Conservation (phyloP, 2,329 filamentous ascomycete species). For the Fusarium pseudoanthophilum region DNA sequence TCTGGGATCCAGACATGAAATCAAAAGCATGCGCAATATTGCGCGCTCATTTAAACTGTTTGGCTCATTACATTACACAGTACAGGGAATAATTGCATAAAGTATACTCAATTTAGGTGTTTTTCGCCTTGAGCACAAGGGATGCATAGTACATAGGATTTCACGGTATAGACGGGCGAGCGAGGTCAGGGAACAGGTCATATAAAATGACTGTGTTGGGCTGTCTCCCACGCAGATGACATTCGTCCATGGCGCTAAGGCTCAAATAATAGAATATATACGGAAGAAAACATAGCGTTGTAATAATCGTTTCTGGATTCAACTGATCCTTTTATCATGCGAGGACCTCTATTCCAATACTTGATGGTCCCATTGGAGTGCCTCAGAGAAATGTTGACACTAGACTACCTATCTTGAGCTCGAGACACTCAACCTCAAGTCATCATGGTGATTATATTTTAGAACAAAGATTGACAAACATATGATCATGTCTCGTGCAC, state of each 20-base stretch:
- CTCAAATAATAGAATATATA: conserved; percentile 8
- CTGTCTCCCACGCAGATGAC: not conserved
- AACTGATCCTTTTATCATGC: not conserved
- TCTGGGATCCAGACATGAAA: not conserved
- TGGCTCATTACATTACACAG: conserved; percentile 12
- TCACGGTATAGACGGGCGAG: conserved; percentile 7
- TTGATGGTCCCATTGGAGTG: not conserved
- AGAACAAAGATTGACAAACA: not conserved
- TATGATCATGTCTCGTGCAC: not conserved
- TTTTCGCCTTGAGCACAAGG: not conserved
- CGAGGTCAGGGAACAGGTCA: not conserved
- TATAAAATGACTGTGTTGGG: not conserved
- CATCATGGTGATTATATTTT: not conserved
- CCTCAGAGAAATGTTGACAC: not conserved
- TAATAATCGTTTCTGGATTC: not conserved
- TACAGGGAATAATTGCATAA: conserved; percentile 6
- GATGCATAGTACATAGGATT: not conserved
- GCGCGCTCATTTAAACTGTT: conserved; percentile 7
- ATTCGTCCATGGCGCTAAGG: not conserved
- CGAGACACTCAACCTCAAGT: not conserved
- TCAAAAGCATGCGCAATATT: not conserved
- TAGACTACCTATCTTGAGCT: not conserved
- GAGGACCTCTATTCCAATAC: not conserved
- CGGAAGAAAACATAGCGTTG: not conserved
- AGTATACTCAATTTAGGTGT: conserved; percentile 7